A percentile compares a stretch with the other conserved stretches of the same genome.
These are phyloP conservation scores for Berberis thunbergii DNA, from an alignment of 164 flowering plant species.

Conservation along the genomic window DNA sequence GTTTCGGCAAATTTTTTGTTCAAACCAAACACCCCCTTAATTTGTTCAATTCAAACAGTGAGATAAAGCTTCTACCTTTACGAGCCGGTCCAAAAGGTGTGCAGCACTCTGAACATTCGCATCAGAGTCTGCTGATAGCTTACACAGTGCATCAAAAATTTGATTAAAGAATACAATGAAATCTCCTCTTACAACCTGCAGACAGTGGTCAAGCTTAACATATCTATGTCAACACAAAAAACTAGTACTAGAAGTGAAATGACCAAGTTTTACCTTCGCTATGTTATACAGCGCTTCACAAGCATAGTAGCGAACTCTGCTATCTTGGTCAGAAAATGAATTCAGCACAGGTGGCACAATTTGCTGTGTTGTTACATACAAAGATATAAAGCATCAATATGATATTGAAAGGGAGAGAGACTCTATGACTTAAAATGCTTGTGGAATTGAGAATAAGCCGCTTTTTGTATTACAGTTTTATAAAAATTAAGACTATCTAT, in stretches of 20 bases:
- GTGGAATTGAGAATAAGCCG: background rate
- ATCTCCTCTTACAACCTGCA: constrained; percentile 97
- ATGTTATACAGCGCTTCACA: constrained; percentile 98
- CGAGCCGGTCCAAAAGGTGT: constrained; percentile 94
- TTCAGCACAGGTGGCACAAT: constrained; percentile 90
- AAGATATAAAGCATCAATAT: constrained; percentile 8
- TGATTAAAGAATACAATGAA: constrained; percentile 88
- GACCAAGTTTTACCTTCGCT: constrained; percentile 65
- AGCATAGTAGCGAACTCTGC: constrained; percentile 98
- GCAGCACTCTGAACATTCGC: constrained; percentile 99
- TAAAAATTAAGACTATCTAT: too few species aligned
- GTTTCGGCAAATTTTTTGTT: too few species aligned
- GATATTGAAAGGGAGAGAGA: background rate
- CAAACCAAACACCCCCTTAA: background rate
- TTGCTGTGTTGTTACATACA: constrained; percentile 42
- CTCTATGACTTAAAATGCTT: background rate
- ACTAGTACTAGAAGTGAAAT: background rate
- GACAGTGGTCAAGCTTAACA: constrained; percentile 5
- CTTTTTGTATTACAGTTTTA: too few species aligned
- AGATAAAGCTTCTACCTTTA: constrained; percentile 45
- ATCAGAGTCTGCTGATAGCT: constrained; percentile 96
- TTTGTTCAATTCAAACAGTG: background rate
- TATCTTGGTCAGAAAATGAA: constrained; percentile 90
- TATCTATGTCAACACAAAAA: background rate
- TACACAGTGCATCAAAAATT: constrained; percentile 94